Evolutionary conservation across 495 filamentous ascomycete genomes (phyloP).

Genomic region (Penicillium subrubescens): DNA sequence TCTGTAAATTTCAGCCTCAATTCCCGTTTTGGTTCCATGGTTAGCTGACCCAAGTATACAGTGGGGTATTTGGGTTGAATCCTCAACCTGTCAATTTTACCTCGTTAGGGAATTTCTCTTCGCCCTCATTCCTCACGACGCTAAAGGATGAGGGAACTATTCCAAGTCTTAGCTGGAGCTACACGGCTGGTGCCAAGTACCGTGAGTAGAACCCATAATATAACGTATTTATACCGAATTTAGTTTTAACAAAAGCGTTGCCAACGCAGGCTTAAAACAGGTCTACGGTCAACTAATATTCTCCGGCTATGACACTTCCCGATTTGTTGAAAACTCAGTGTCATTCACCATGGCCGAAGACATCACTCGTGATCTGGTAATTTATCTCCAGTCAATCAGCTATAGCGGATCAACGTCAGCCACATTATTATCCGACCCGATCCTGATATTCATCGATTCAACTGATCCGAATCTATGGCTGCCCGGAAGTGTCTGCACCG

Average conservation of each 20-base stretch:
- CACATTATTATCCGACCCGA: constrained; percentile 36
- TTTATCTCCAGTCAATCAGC: constrained; percentile 55
- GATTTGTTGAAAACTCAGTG: constrained; percentile 56
- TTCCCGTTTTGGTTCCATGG: not conserved
- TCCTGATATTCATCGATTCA: constrained; percentile 59
- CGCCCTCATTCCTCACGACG: constrained; percentile 23
- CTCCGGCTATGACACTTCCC: constrained; percentile 64
- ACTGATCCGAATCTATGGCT: constrained; percentile 71
- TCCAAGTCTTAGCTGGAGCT: constrained; percentile 66
- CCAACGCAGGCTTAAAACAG: constrained; percentile 39
- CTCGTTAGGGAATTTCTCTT: constrained; percentile 23
- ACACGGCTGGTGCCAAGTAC: constrained; percentile 68
- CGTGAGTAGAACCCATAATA: constrained; percentile 39
- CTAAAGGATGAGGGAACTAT: constrained; percentile 52
- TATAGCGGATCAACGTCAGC: constrained; percentile 40
- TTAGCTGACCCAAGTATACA: constrained; percentile 7
- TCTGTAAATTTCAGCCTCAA: constrained; percentile 12
- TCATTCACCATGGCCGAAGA: constrained; percentile 50
- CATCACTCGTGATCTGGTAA: constrained; percentile 50
- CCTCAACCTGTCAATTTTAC: constrained; percentile 23
- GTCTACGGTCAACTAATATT: constrained; percentile 59
- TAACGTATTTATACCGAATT: no score
- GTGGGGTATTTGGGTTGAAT: constrained; percentile 23
- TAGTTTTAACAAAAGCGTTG: not conserved
- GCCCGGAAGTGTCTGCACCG: constrained; percentile 59